These are phyloP conservation scores for Beauveria scarabaeidicola DNA, from an alignment of 2,329 filamentous ascomycete genomes.

Conservation along the genomic window DNA sequence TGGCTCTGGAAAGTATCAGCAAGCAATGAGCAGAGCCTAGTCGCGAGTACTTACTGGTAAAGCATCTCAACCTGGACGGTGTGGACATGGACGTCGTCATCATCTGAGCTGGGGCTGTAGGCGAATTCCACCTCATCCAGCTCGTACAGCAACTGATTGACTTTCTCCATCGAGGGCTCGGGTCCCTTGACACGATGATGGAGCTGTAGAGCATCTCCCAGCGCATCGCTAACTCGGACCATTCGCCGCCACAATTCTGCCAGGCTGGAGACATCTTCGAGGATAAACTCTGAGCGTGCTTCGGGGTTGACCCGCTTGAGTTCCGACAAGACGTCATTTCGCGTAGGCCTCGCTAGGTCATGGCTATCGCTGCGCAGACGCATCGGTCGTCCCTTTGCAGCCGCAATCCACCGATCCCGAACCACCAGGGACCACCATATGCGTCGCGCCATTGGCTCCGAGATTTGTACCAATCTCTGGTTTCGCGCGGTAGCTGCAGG, in stretches of 20 bases:
- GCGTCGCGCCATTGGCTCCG: not conserved
- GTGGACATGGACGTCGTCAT: not conserved
- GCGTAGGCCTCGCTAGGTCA: not conserved
- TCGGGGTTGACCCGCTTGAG: not conserved
- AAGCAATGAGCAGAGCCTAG: not conserved
- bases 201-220: not conserved
- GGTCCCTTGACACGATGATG: slow-evolving; percentile 2
- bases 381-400: slow-evolving; percentile 7
- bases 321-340: not conserved
- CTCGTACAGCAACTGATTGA: not conserved
- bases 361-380: slow-evolving; percentile 4
- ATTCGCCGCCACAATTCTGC: not conserved
- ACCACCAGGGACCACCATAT: slow-evolving; percentile 7
- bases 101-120: not conserved
- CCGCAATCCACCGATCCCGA: slow-evolving; percentile 5
- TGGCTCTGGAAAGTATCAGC: not conserved
- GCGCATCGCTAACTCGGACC: not conserved
- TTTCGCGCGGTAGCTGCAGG: not conserved
- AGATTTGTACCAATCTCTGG: not conserved
- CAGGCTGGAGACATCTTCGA: not conserved
- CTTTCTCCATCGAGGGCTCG: not conserved
- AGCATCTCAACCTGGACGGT: not conserved
- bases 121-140: not conserved
- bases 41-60: not conserved
- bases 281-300: not conserved